Evolutionary conservation across 257 asterid genomes (phyloP).

Genomic region (Solanum piurae): DNA sequence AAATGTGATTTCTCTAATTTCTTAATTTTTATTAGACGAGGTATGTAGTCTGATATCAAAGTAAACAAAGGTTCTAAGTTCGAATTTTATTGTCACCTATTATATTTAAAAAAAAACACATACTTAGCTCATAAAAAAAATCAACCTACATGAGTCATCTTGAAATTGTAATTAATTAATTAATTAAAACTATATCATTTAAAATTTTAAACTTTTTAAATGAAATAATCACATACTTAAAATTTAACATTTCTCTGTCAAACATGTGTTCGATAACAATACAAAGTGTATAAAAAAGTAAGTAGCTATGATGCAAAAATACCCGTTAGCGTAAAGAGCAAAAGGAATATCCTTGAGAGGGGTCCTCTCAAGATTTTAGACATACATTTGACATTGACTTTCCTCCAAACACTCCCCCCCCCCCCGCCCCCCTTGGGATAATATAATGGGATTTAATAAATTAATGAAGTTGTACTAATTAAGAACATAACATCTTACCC

Average conservation of each 20-base stretch:
- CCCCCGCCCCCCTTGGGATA: not conserved
- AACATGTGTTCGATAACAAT: not conserved
- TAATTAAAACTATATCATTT: not conserved
- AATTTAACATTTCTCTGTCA: not conserved
- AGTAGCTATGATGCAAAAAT: not conserved
- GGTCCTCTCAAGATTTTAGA: slow-evolving; percentile 17
- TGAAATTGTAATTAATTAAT: not conserved
- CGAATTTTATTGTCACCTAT: not conserved
- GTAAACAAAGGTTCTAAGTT: not conserved
- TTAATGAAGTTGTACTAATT: not conserved
- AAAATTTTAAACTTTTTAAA: not conserved
- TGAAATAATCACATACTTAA: not conserved
- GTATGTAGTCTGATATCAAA: not conserved
- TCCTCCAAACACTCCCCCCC: slow-evolving; percentile 24
- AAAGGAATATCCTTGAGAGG: slow-evolving; percentile 10
- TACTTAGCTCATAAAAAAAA: not conserved
- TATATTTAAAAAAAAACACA: rapidly evolving
- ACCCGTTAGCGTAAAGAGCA: slow-evolving; percentile 17
- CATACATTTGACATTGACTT: slow-evolving; percentile 16
- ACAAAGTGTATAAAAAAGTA: not conserved
- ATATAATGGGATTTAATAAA: not conserved
- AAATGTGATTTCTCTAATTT: not conserved
- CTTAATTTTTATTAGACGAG: not conserved
- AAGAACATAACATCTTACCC: slow-evolving; percentile 2
- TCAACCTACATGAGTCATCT: not conserved